Evolutionary conservation across 73 alveolate species (phyloP).

Genomic region (Uronychia setigera): DNA sequence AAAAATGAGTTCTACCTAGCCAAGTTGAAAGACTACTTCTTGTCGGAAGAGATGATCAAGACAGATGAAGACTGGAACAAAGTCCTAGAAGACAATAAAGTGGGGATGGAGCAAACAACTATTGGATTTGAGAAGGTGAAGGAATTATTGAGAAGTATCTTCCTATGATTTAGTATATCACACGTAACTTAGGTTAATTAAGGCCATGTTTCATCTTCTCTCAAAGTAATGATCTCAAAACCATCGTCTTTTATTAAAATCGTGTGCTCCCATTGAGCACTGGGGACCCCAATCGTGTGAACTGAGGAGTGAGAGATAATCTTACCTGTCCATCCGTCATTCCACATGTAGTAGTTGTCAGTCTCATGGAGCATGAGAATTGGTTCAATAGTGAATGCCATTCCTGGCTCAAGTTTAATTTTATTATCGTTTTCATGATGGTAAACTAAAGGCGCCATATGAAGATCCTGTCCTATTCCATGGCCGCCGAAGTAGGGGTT

Average conservation of each 20-base stretch:
- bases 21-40: no score
- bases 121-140: no score
- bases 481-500: constrained; percentile 90
- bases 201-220: constrained; percentile 80
- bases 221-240: constrained; percentile 89
- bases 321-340: constrained; percentile 93
- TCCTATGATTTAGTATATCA: no score
- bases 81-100: no score
- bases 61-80: no score
- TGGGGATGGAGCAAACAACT: no score
- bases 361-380: constrained; percentile 79
- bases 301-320: no score
- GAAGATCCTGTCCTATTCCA: constrained; percentile 93
- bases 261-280: constrained; percentile 97
- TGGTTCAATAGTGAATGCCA: constrained; percentile 97
- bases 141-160: no score
- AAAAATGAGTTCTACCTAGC: no score
- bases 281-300: constrained; percentile 81
- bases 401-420: constrained; percentile 88
- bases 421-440: constrained; percentile 63
- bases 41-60: no score
- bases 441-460: constrained; percentile 86
- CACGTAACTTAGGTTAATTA: no score
- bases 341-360: constrained; percentile 72
- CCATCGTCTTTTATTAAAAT: constrained; percentile 94